Percentiles rank a stretch among this genome's conserved stretches.
Evolutionary conservation across 2,329 filamentous ascomycete genomes (phyloP).

Genomic region (Fusarium mangiferae): DNA sequence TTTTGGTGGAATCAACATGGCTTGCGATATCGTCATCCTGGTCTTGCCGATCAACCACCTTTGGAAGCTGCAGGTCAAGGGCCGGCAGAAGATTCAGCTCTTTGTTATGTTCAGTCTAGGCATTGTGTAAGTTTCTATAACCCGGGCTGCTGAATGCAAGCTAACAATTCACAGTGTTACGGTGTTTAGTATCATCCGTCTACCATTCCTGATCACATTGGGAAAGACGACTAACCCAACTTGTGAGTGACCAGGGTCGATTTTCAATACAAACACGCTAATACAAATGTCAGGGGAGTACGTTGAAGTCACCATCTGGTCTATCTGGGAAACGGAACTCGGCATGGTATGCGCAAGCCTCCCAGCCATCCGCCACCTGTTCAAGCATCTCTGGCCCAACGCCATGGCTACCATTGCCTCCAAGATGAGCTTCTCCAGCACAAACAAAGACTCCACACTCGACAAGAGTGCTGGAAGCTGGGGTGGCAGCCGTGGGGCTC

Average conservation of each 20-base stretch:
- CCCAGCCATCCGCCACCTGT: slow-evolving; percentile 34
- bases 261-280: neutral
- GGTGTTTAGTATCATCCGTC: slow-evolving; percentile 30
- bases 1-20: slow-evolving; percentile 35
- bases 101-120: slow-evolving; percentile 36
- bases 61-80: slow-evolving; percentile 28
- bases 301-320: slow-evolving; percentile 35
- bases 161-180: slow-evolving; percentile 20
- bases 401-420: slow-evolving; percentile 34
- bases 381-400: slow-evolving; percentile 36
- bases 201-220: slow-evolving; percentile 26
- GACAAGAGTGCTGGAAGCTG: slow-evolving; percentile 29
- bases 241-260: slow-evolving; percentile 2
- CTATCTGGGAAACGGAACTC: slow-evolving; percentile 37
- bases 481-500: slow-evolving; percentile 19
- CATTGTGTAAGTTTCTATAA: slow-evolving; percentile 1
- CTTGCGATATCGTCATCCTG: slow-evolving; percentile 23
- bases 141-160: accelerated
- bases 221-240: slow-evolving; percentile 31
- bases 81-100: slow-evolving; percentile 29
- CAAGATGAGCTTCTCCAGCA: slow-evolving; percentile 19
- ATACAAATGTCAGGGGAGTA: slow-evolving; percentile 14
- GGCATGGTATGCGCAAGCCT: slow-evolving; percentile 37
- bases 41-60: slow-evolving; percentile 26
- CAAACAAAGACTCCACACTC: slow-evolving; percentile 12